Evolutionary conservation across 2,329 filamentous ascomycete genomes (phyloP).

Genomic region (Ophiostoma tasmaniense): DNA sequence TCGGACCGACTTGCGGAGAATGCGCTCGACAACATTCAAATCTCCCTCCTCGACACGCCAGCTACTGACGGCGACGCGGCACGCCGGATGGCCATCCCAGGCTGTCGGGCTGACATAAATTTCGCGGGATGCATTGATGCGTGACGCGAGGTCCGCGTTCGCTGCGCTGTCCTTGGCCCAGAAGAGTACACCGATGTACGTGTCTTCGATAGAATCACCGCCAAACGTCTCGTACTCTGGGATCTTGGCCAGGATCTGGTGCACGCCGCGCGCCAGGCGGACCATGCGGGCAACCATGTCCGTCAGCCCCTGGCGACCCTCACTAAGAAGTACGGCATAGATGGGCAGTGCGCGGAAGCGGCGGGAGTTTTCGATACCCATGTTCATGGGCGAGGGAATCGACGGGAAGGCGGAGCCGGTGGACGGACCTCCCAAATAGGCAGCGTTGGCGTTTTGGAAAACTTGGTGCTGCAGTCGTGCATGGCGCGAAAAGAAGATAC

Average conservation of each 20-base stretch:
- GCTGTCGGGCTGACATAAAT: constrained; percentile 78
- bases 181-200: constrained; percentile 67
- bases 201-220: constrained; percentile 37
- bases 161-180: constrained; percentile 55
- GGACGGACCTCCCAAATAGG: constrained; percentile 50
- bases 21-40: constrained; percentile 51
- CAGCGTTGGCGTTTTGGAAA: constrained; percentile 78
- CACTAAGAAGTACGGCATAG: constrained; percentile 68
- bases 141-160: constrained; percentile 58
- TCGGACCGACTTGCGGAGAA: constrained; percentile 37
- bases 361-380: constrained; percentile 84
- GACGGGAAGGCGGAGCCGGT: constrained; percentile 22
- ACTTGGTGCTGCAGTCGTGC: constrained; percentile 49
- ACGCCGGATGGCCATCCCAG: constrained; percentile 67
- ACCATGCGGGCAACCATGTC: constrained; percentile 67
- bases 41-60: constrained; percentile 72
- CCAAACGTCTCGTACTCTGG: constrained; percentile 61
- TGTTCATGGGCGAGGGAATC: constrained; percentile 75
- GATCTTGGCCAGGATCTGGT: constrained; percentile 52
- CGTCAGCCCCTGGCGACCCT: constrained; percentile 61
- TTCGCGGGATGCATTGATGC: constrained; percentile 63
- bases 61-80: constrained; percentile 77
- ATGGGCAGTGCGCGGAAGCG: constrained; percentile 86
- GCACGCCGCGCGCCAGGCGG: constrained; percentile 58
- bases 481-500: constrained; percentile 74